Percentiles rank a stretch among this genome's conserved stretches.
phyloP scores from a whole-genome alignment of 768 basidiomycete species.

The Termitomyces sp. region DNA sequence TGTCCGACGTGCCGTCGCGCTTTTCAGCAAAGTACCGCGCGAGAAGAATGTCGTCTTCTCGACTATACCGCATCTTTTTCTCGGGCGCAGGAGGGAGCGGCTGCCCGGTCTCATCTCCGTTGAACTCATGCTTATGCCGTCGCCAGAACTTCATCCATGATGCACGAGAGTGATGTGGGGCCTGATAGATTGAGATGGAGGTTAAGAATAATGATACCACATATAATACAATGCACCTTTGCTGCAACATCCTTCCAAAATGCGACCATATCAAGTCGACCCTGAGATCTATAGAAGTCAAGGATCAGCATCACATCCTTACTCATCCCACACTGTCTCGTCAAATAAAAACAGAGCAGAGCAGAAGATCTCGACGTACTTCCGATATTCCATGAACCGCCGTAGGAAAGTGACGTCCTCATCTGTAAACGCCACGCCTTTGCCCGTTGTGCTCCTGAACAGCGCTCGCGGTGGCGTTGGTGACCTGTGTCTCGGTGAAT shows the following conservation, averaged over 20 bases:
- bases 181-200: slow-evolving; percentile 35
- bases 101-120: slow-evolving; percentile 60
- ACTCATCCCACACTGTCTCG: background rate
- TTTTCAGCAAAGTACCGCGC: slow-evolving; percentile 71
- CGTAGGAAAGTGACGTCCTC: slow-evolving; percentile 79
- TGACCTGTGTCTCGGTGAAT: slow-evolving; percentile 52
- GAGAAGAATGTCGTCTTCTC: slow-evolving; percentile 73
- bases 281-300: slow-evolving; percentile 40
- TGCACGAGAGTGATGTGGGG: slow-evolving; percentile 86
- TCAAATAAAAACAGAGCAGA: background rate
- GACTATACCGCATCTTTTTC: slow-evolving; percentile 87
- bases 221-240: slow-evolving; percentile 38
- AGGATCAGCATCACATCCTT: slow-evolving; percentile 1
- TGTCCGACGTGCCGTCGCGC: slow-evolving; percentile 79
- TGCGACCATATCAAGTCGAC: slow-evolving; percentile 66
- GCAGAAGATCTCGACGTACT: slow-evolving; percentile 37
- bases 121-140: slow-evolving; percentile 80
- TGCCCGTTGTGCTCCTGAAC: slow-evolving; percentile 83
- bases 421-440: slow-evolving; percentile 85
- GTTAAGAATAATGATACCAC: background rate
- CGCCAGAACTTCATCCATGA: slow-evolving; percentile 96
- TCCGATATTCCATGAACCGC: slow-evolving; percentile 73
- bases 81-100: slow-evolving; percentile 74
- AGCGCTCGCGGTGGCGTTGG: slow-evolving; percentile 80
- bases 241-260: slow-evolving; percentile 78